Evolutionary conservation across 805 yeast genomes (phyloP), one percentile per base, ranked within the genome.

Genomic region (Candida nitratophila): DNA sequence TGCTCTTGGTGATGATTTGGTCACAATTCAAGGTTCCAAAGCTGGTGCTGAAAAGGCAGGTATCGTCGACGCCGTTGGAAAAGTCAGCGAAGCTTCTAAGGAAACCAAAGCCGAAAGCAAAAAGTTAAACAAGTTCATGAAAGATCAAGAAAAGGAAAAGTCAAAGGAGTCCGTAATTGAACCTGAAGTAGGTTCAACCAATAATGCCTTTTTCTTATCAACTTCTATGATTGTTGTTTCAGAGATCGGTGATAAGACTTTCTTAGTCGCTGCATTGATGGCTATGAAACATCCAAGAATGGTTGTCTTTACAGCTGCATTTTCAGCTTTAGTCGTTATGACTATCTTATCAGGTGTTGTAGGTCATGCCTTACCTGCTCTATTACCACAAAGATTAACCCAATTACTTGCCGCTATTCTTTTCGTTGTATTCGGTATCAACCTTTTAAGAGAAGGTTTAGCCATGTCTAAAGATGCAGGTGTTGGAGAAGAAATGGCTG

Each of bases 171-270:
- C 40, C 15, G 51, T 46, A 14, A 3, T 15, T 11, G 24, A 39
- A 20, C 14, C 30, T 11, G 36, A 39, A 12, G 36, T 36, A 4
- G 47, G 46, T 43, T 55, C 61, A 12, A 64, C 63, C 41, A 65
- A 24, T 24, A 24, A 76, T 50, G 76, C 95, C 3, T 83, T 93
- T 53, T 54, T 86, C 47, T 79, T 91, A 82, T 78, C 98, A 1
- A 68, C 82, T 30, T 77, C 91, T 15, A 93, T 93, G 99, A 93
- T 93, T 57, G 68, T 86, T 29, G 86, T 89, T n/a, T 86, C 96
- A 26, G 99, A 93, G 64, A 83, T 93, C 47, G 99, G 99, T 47
- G 99, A 93, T 64, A 93, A 93, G 68, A 93, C 99, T 0, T 93
- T 93, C 60, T 74, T 93, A 51, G 88, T 93, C 55, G 97, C 99